Evolutionary conservation across 1,284 basidiomycete species (phyloP).

Genomic region (Fomitopsis betulina): DNA sequence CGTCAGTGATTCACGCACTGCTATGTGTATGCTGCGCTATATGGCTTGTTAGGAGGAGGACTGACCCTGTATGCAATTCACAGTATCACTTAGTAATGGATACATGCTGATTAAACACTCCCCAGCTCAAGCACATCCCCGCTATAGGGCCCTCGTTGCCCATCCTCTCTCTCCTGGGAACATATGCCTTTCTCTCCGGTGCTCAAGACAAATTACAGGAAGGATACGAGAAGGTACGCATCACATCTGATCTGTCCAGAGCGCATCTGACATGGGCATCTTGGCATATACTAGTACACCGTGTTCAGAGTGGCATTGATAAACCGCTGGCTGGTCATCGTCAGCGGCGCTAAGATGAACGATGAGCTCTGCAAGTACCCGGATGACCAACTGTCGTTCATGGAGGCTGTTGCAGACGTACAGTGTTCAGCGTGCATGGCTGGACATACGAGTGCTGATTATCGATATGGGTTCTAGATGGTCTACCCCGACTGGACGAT

Average conservation of each 20-base stretch:
- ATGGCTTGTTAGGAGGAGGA: too few relatives aligned
- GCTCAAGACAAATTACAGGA: neutral
- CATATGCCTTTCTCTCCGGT: neutral
- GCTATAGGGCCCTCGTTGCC: neutral
- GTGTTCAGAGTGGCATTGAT: constrained; percentile 29
- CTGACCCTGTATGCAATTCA: too few relatives aligned
- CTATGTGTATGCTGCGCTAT: too few relatives aligned
- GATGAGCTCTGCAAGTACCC: constrained; percentile 30
- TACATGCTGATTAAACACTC: neutral
- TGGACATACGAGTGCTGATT: neutral
- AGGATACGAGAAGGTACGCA: too few relatives aligned
- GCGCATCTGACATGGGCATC: too few relatives aligned
- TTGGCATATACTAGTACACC: too few relatives aligned
- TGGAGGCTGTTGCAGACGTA: constrained; percentile 25
- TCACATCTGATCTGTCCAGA: too few relatives aligned
- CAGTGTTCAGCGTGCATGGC: neutral
- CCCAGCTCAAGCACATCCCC: neutral
- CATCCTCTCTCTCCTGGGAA: neutral
- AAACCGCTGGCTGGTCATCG: constrained; percentile 27
- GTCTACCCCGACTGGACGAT: constrained; percentile 20
- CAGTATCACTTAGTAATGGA: too few relatives aligned
- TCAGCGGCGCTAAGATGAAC: constrained; percentile 25
- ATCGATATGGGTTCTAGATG: constrained; percentile 10
- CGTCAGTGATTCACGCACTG: too few relatives aligned
- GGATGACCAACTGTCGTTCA: constrained; percentile 27